Conservation (phyloP, 495 filamentous ascomycete species). For the Penicillium desertorum region DNA sequence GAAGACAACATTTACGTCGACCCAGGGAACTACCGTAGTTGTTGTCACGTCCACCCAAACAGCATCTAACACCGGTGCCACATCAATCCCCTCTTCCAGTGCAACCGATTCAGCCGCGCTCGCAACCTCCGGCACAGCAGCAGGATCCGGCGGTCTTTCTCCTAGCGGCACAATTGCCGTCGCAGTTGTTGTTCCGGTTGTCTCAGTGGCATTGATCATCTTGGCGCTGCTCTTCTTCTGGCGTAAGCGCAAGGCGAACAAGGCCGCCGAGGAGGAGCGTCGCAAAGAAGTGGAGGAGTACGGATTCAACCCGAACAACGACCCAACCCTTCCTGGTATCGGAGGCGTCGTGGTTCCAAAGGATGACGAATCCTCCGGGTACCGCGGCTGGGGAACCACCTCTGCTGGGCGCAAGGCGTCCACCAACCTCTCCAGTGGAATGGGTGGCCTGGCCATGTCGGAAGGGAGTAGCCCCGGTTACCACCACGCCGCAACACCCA, state of each 20-base stretch:
- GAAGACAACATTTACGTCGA: constrained; percentile 16
- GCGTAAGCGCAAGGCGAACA: constrained; percentile 80
- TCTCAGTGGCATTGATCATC: constrained; percentile 79
- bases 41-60: constrained; percentile 33
- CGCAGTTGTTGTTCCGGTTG: constrained; percentile 91
- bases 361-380: constrained; percentile 72
- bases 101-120: constrained; percentile 31
- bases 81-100: constrained; percentile 32
- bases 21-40: constrained; percentile 25
- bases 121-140: constrained; percentile 24
- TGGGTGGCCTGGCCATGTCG: constrained; percentile 70
- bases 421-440: constrained; percentile 81
- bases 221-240: constrained; percentile 77
- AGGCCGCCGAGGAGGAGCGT: constrained; percentile 79
- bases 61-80: constrained; percentile 20
- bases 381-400: constrained; percentile 92
- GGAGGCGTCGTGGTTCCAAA: constrained; percentile 55
- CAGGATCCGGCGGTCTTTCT: constrained; percentile 49
- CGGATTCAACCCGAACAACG: constrained; percentile 91
- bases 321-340: constrained; percentile 72
- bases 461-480: constrained; percentile 61
- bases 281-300: constrained; percentile 97
- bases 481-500: constrained; percentile 64
- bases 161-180: constrained; percentile 76
- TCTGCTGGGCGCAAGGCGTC: constrained; percentile 81